Evolutionary conservation across 176 grass and related monocot genomes (phyloP).

Genomic region (Avena atlantica): DNA sequence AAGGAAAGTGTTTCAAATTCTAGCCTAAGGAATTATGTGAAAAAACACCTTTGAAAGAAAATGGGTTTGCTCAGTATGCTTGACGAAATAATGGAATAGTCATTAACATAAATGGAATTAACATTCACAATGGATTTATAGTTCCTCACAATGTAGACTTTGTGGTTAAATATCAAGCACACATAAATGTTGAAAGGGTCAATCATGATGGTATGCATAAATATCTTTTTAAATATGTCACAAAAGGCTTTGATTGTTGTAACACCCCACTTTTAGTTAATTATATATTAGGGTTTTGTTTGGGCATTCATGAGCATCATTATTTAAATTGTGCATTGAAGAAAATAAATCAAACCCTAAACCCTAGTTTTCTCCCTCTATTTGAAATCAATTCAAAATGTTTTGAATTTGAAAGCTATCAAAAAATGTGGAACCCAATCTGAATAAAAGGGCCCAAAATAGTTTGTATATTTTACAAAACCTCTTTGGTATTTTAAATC

Average conservation of each 20-base stretch:
- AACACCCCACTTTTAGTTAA: too few species aligned
- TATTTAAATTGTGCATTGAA: too few species aligned
- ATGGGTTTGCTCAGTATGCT: neutral
- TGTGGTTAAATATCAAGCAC: neutral
- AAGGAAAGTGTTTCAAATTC: constrained; percentile 4
- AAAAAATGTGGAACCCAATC: too few species aligned
- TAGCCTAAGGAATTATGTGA: constrained; percentile 1
- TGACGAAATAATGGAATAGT: neutral
- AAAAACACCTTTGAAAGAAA: neutral
- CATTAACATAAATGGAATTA: neutral
- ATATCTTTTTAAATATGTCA: neutral
- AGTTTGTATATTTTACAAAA: too few species aligned
- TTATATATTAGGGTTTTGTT: too few species aligned
- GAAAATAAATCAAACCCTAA: too few species aligned
- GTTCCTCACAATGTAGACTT: neutral
- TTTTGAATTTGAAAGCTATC: too few species aligned
- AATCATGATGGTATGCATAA: neutral
- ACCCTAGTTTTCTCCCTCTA: too few species aligned
- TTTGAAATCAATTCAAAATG: too few species aligned
- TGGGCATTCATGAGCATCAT: too few species aligned
- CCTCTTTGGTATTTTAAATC: too few species aligned
- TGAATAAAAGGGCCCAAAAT: too few species aligned
- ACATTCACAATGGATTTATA: neutral
- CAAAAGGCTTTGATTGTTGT: neutral
- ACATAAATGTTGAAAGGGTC: neutral